Base-by-base conservation (phyloP, 768 basidiomycete species). In the Paxillus ammoniavirescens region DNA sequence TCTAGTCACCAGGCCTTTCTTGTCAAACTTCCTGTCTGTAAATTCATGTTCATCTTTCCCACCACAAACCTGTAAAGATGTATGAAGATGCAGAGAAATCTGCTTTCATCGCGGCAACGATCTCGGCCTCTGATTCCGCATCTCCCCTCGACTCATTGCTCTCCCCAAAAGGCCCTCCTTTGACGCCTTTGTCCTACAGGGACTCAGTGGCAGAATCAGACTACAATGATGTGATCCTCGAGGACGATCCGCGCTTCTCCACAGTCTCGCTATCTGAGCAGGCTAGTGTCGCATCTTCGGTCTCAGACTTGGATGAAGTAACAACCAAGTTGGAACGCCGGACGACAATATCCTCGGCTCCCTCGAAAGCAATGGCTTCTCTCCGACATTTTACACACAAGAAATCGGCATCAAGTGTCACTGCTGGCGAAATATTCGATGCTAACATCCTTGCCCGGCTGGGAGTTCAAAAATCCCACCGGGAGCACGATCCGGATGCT, bases 391-490 rank as follows among this genome's bases (percentile, higher is more conserved):
- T 68, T 49, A 49, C 72, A 6, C 87, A 88, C 69, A 84, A 82
- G 68, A 86, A 80, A 65, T 82, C 87, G 2, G 78, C 73, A 9
- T 90, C 88, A 10, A 72, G 80, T 60, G 47, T 82, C 36, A 84
- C 84, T 3, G 74, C 64, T 77, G 76, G 58, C 42, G 59, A 62
- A 47, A 64, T 79, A 6, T 78, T 84, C 4, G 45, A 56, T 3
- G 46, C 42, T 8, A 81, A 85, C 55, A 73, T 87, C 42, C 66
- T 82, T 42, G 77, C 79, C 18, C 75, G 81, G 13, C 65, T 83
- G 42, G 84, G 82, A 38, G 56, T 77, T 13, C 80, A 80, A 59
- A 73, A 72, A 48, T 61, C 59, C 8, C 63, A 68, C n/a, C 77
- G 81, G 8, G 76, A 77, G 41, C 66, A 65, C 18, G 67, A 70